A percentile compares a stretch with the other conserved stretches of the same genome.
Conservation (phyloP, 2,329 filamentous ascomycete species). For the Ophiostoma ulmi region DNA sequence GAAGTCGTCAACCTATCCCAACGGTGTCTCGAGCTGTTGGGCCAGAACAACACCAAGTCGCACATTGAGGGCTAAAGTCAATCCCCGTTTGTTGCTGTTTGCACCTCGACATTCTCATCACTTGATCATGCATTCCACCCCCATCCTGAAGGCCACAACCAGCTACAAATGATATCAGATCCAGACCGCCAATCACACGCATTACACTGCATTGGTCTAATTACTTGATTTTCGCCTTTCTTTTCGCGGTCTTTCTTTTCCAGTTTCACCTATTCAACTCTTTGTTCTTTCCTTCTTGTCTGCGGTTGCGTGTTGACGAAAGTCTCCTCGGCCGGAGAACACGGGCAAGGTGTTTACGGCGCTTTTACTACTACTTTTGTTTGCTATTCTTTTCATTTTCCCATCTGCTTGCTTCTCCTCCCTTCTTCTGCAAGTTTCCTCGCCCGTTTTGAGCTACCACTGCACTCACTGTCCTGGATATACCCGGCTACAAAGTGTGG, state of each 20-base stretch:
- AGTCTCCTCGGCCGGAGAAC: conserved; percentile 22
- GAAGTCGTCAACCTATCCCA: conserved; percentile 90
- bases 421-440: neutral
- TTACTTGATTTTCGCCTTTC: conserved; percentile 20
- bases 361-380: conserved; percentile 29
- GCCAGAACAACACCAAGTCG: conserved; percentile 68
- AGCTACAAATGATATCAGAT: neutral
- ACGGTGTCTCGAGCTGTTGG: conserved; percentile 80
- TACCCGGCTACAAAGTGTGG: neutral
- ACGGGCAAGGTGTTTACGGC: conserved; percentile 42
- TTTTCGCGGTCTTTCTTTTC: neutral
- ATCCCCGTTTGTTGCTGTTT: neutral
- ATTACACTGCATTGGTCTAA: conserved; percentile 15
- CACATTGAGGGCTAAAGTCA: conserved; percentile 71
- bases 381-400: neutral
- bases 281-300: conserved; percentile 17
- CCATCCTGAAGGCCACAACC: neutral
- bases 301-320: conserved; percentile 6
- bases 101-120: neutral
- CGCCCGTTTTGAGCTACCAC: neutral
- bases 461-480: neutral
- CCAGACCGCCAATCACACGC: conserved; percentile 14
- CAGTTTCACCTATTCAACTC: neutral
- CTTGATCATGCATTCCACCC: neutral
- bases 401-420: neutral